Conservation (phyloP, 257 asterid species). For the Plantago elongata region DNA sequence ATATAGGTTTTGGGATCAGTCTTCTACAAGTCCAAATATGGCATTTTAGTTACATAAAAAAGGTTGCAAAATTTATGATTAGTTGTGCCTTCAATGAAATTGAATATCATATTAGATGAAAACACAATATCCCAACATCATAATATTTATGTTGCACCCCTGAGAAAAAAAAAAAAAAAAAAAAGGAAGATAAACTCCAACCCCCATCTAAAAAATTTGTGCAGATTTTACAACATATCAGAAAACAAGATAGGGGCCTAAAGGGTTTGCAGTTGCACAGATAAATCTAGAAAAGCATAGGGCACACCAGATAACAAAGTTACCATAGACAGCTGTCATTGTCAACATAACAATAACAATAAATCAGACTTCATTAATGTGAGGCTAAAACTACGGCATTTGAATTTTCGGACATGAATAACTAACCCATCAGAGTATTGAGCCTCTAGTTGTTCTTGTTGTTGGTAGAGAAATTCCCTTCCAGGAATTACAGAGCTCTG, state of each 20-base stretch:
- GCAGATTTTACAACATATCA: background rate
- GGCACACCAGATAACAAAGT: background rate
- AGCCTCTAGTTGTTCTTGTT: constrained; percentile 52
- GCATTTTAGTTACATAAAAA: constrained; percentile 11
- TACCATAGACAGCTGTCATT: too few relatives aligned
- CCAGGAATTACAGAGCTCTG: constrained; percentile 63
- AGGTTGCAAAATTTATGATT: background rate
- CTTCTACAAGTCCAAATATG: constrained; percentile 36
- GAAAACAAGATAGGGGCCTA: background rate
- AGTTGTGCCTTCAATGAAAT: background rate
- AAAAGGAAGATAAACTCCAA: background rate
- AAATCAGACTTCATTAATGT: background rate
- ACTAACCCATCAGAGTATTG: constrained; percentile 65
- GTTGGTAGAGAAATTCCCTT: constrained; percentile 54
- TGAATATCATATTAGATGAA: too few relatives aligned
- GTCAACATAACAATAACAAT: constrained; percentile 10
- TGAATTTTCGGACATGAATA: constrained; percentile 15
- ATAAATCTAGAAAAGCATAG: constrained; percentile 11
- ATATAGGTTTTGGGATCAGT: constrained; percentile 52
- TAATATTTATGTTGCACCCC: too few relatives aligned
- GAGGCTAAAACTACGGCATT: constrained; percentile 11
- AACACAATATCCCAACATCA: too few relatives aligned
- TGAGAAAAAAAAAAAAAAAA: too few relatives aligned
- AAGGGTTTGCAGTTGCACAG: background rate
- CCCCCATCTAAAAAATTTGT: background rate